Conservation (phyloP, 2,329 filamentous ascomycete species). For the Sporothrix luriei region DNA sequence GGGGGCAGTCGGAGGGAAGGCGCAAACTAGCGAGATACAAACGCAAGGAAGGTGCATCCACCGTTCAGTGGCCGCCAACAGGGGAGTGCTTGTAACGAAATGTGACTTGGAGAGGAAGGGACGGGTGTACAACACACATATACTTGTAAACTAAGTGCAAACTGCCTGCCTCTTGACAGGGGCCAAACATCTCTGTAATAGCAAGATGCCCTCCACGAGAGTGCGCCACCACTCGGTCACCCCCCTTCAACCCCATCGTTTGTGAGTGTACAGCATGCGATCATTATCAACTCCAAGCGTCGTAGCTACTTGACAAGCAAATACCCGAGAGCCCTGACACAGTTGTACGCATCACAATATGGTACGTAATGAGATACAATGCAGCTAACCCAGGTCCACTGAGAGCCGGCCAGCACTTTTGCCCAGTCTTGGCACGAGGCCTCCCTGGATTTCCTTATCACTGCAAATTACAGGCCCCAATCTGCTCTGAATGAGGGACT, state of each 20-base stretch:
- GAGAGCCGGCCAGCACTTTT: slow-evolving; percentile 22
- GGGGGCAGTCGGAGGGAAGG: neutral
- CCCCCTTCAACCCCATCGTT: slow-evolving; percentile 10
- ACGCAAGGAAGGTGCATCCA: neutral
- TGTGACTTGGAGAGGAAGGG: neutral
- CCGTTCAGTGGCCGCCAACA: neutral
- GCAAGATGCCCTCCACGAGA: slow-evolving; percentile 7
- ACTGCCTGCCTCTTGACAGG: slow-evolving; percentile 4
- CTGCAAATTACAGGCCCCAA: slow-evolving; percentile 18
- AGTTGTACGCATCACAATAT: slow-evolving; percentile 5
- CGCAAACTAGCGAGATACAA: neutral
- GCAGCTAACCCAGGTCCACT: slow-evolving; percentile 26
- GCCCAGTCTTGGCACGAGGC: slow-evolving; percentile 32
- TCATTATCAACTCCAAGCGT: neutral
- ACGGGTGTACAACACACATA: neutral
- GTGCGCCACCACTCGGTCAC: neutral
- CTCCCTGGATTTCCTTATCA: slow-evolving; percentile 24
- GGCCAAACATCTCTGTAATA: neutral
- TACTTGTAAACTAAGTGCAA: neutral
- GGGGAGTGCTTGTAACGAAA: neutral
- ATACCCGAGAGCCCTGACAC: neutral
- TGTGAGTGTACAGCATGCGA: neutral
- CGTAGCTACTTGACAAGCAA: neutral
- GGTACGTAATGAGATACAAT: slow-evolving; percentile 28
- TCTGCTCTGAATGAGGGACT: neutral